Base-by-base conservation (phyloP, 495 filamentous ascomycete species). In the Jackrogersella multiformis region DNA sequence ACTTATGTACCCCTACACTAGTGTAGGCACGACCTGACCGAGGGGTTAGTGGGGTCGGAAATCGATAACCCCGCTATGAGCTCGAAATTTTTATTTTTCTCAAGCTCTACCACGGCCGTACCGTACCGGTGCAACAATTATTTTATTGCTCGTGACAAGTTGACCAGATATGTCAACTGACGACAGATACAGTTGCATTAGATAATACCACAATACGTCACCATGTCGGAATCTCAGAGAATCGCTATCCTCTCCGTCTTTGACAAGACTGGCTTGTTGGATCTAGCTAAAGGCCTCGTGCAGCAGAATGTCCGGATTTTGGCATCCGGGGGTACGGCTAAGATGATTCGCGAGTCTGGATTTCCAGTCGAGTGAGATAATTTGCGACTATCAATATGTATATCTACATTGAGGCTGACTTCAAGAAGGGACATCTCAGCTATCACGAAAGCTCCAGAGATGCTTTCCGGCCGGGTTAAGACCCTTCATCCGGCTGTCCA, bases 371-470 rank as follows among this genome's bases (percentile, higher is more conserved):
- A 97, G 89, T 95, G 81, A 82, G 88, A 83, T 59, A 4, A 18
- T 21, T 38, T 30, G 52, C 32, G 44, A 48, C 52, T 20, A 16
- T 24, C 32, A 53, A 26, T 39, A 39, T 34, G 23, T 38, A 55
- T 32, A 49, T 44, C 35, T 16, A 30, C 24, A n/a, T 69, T 23
- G 7, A 41, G 13, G 16, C 53, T 64, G 41, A 70, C 68, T 21
- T 55, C 48, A 38, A 73, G 8, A 68, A 95, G 92, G 80, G 95
- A 99, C 81, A 90, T 99, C 67, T 97, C 93, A 60, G 92, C 92
- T 74, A 97, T 99, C 78, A 99, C 95, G 30, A 91, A 97, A 75
- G 92, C 94, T n/a, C 95, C 96, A 32, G 96, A 98, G 83, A 97
- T 99, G 90, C 89, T 99, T 28, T 88, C 90, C 65, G 95, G 96